A percentile compares a stretch with the other conserved stretches of the same genome.
These are phyloP conservation scores for Penicillium ucsense DNA, from an alignment of 495 filamentous ascomycete genomes.

Conservation along the genomic window DNA sequence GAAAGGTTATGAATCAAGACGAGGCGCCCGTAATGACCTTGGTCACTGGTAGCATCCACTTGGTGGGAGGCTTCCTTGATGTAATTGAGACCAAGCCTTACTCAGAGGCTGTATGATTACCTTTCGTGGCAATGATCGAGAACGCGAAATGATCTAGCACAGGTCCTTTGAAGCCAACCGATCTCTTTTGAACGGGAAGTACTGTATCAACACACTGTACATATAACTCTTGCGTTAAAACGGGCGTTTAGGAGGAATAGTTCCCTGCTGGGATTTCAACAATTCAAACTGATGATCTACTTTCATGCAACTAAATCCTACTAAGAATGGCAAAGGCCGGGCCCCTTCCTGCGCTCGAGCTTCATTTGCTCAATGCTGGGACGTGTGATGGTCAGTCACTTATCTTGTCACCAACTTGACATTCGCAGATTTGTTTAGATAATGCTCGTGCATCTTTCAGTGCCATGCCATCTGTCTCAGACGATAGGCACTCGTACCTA, in stretches of 20 bases:
- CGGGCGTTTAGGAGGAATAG: slow-evolving; percentile 14
- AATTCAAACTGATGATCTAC: slow-evolving; percentile 8
- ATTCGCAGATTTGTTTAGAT: too few relatives aligned
- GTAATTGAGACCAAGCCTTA: slow-evolving; percentile 54
- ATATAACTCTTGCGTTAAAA: slow-evolving; percentile 6
- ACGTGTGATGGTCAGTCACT: too few relatives aligned
- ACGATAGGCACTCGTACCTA: too few relatives aligned
- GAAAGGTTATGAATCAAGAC: slow-evolving; percentile 17
- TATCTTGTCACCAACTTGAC: too few relatives aligned
- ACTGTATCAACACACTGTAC: slow-evolving; percentile 22
- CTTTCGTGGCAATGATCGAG: background rate
- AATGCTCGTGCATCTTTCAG: too few relatives aligned
- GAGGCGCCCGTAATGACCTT: slow-evolving; percentile 40
- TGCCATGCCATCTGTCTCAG: too few relatives aligned
- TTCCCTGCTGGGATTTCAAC: slow-evolving; percentile 19
- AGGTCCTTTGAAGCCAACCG: too few relatives aligned
- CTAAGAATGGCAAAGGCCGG: too few relatives aligned
- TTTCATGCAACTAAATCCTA: background rate
- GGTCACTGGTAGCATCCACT: slow-evolving; percentile 80
- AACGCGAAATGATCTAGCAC: background rate
- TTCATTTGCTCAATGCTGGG: too few relatives aligned
- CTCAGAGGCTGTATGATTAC: slow-evolving; percentile 8
- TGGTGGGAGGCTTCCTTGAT: slow-evolving; percentile 74
- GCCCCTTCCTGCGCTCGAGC: too few relatives aligned
- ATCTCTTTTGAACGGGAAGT: background rate